Conservation (phyloP, 106 monocot species). For the Iris macrosiphon region DNA sequence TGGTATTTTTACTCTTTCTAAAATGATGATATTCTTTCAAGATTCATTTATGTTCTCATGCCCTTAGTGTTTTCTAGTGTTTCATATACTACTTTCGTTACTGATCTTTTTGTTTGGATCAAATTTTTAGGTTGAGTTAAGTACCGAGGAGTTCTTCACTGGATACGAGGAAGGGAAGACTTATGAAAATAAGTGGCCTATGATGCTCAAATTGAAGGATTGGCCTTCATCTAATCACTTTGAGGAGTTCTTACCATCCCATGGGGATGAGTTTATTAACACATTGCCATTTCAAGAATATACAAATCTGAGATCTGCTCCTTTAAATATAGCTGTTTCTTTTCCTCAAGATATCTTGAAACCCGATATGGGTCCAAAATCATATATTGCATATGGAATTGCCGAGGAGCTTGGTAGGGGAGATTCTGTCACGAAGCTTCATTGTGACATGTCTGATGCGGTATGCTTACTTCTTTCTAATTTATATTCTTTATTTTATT, state of each 20-base stretch:
- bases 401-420: constrained; percentile 72
- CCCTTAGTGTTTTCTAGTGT: background rate
- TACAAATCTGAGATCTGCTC: constrained; percentile 48
- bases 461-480: constrained; percentile 18
- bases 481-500: background rate
- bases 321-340: constrained; percentile 43
- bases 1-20: background rate
- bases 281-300: constrained; percentile 61
- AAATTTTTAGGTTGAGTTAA: constrained; percentile 73
- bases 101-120: background rate
- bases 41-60: background rate
- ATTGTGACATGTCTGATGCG: constrained; percentile 74
- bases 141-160: constrained; percentile 43
- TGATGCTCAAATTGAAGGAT: constrained; percentile 81
- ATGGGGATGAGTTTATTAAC: constrained; percentile 42
- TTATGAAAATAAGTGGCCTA: constrained; percentile 64
- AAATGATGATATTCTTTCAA: too few relatives aligned
- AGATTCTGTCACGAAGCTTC: constrained; percentile 84
- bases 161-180: constrained; percentile 58
- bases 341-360: constrained; percentile 44
- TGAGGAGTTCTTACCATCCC: constrained; percentile 57
- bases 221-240: constrained; percentile 63
- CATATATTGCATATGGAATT: constrained; percentile 72
- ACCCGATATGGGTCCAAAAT: constrained; percentile 68
- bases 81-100: background rate